Conservation (phyloP, 2,329 filamentous ascomycete genomes). For the Pestalotiopsis sp. region DNA sequence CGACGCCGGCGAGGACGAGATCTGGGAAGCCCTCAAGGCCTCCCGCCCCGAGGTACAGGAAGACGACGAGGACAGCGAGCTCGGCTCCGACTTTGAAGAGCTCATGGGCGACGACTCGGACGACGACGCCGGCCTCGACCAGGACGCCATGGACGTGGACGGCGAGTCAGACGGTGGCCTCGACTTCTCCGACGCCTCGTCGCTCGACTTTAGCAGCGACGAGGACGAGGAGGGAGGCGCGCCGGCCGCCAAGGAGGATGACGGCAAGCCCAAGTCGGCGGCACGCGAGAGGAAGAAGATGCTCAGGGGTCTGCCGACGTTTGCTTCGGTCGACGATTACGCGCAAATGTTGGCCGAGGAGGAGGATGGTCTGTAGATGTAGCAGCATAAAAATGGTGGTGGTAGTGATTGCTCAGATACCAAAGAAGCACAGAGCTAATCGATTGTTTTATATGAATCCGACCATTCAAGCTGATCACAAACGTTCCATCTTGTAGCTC, state of each 20-base stretch:
- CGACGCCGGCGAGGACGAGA: conserved; percentile 74
- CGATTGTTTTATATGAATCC: neutral
- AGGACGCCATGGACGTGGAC: conserved; percentile 41
- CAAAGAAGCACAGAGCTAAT: neutral
- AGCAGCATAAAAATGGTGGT: neutral
- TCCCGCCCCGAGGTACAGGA: conserved; percentile 74
- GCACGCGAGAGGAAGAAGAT: conserved; percentile 73
- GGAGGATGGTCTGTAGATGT: conserved; percentile 47
- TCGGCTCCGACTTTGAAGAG: conserved; percentile 46
- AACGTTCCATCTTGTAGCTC: too few relatives aligned
- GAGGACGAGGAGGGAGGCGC: conserved; percentile 43
- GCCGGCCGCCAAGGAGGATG: conserved; percentile 41
- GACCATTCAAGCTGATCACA: too few relatives aligned
- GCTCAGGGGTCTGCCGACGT: conserved; percentile 86
- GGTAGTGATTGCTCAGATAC: neutral
- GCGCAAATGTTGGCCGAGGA: conserved; percentile 80
- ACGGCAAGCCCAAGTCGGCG: conserved; percentile 40
- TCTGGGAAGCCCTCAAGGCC: conserved; percentile 88
- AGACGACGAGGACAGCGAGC: conserved; percentile 57
- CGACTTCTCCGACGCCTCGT: conserved; percentile 36
- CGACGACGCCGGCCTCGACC: conserved; percentile 54
- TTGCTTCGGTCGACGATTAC: conserved; percentile 93
- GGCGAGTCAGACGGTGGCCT: conserved; percentile 43
- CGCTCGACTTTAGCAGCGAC: conserved; percentile 39
- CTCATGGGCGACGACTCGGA: conserved; percentile 45